Evolutionary conservation across 495 filamentous ascomycete genomes (phyloP), one percentile per base, ranked within the genome.

Genomic region (Clavariopsis aquatica): DNA sequence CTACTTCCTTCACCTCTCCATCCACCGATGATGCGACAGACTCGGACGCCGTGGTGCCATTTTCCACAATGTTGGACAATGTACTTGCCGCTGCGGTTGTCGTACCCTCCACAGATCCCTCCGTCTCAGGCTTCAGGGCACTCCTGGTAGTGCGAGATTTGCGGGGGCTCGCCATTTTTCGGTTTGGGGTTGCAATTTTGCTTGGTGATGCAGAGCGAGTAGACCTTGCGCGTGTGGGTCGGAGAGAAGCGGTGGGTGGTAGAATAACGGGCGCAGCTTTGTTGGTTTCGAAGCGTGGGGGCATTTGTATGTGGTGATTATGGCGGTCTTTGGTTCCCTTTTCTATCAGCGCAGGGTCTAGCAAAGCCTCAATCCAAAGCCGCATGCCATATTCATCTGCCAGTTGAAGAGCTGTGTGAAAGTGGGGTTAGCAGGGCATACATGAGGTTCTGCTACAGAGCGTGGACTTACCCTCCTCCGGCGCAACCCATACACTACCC

Each of bases 401-500:
- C 19, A 98, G 83, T 62, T 84, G 80, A 57, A 98, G 83, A 20
- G 94, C 95, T 91, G 69, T 60, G 45, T 29, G 19, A 41, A n/a
- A 17, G 47, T 60, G 54, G 36, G 13, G 31, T 59, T 54, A 29
- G 56, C 4, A 70, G 61, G 64, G 54, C 28, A 6, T 27, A 23
- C 47, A 45, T 23, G 23, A 12, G 49, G 31, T 29, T 19, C 34
- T 29, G 46, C 36, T 17, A 43, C 20, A 34, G 45, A 52, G 49
- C 61, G 26, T 41, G 57, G 24, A 72, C 85, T 74, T 82, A 91
- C 88, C 88, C 73, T 91, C 83, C 49, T 86, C 79, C 2, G 93
- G 92, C 31, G 89, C 84, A 57, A 98, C 93, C 94, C 94, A 98
- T 26, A 98, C 85, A 74, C 97, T 98, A 49, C 94, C 94, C 23